Evolutionary conservation across 2,329 filamentous ascomycete species (phyloP).

Genomic region (Plectosphaerella cucumerina): DNA sequence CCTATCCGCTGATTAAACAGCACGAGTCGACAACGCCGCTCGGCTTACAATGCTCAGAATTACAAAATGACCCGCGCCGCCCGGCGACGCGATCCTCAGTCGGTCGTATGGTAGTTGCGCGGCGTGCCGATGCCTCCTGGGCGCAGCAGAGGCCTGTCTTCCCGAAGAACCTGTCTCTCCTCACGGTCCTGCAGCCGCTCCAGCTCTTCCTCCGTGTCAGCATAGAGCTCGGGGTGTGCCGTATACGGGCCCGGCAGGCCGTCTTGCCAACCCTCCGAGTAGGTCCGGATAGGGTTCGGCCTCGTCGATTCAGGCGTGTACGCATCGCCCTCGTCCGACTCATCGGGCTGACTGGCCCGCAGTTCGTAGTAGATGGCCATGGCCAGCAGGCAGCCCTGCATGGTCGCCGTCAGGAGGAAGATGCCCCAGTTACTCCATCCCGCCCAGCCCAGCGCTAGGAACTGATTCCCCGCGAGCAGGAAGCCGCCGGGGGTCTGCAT

Average conservation of each 20-base stretch:
- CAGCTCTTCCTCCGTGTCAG: conserved; percentile 46
- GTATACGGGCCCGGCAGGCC: conserved; percentile 47
- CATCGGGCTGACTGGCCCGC: conserved; percentile 30
- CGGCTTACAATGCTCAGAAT: not conserved
- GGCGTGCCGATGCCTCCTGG: conserved; percentile 47
- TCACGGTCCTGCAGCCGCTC: conserved; percentile 46
- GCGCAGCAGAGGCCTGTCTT: conserved; percentile 45
- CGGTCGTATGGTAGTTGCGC: conserved; percentile 32
- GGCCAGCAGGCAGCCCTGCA: conserved; percentile 76
- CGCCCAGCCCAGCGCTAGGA: conserved; percentile 68
- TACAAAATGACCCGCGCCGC: not conserved
- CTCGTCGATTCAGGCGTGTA: conserved; percentile 18
- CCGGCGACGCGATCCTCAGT: not conserved
- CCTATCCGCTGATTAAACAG: too few species aligned
- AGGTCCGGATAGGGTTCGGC: conserved; percentile 36
- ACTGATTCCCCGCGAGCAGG: conserved; percentile 82
- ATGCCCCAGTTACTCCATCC: conserved; percentile 98
- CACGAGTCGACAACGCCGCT: too few species aligned
- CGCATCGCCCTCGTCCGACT: not conserved
- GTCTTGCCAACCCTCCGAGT: conserved; percentile 48
- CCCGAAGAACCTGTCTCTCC: conserved; percentile 43
- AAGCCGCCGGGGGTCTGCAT: conserved; percentile 94
- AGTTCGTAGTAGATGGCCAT: conserved; percentile 80
- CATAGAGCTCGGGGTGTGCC: conserved; percentile 47
- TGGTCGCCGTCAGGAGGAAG: conserved; percentile 76